Percentiles rank a stretch among this genome's conserved stretches.
Conservation (phyloP, 2,329 filamentous ascomycete genomes). For the Fusarium cicatricum region DNA sequence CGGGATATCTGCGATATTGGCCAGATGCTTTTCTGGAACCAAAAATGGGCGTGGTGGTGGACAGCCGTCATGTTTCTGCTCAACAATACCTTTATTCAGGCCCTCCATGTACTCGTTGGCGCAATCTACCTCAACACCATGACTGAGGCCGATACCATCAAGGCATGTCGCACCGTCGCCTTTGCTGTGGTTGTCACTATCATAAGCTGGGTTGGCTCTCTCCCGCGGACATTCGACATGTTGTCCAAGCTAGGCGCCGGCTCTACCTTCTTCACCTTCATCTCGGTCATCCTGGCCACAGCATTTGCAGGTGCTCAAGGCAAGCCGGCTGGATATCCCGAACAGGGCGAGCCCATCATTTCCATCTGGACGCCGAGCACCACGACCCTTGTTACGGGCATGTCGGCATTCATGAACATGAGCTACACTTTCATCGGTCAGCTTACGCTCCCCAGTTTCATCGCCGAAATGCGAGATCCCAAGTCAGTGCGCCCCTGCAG, state of each 20-base stretch:
- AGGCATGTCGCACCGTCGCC: conserved; percentile 76
- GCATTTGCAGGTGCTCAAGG: conserved; percentile 80
- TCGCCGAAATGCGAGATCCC: conserved; percentile 85
- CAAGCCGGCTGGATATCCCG: conserved; percentile 73
- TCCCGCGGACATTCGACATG: conserved; percentile 84
- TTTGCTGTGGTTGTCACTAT: conserved; percentile 78
- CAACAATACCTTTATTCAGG: conserved; percentile 92
- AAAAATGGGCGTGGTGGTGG: conserved; percentile 72
- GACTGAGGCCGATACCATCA: conserved; percentile 68
- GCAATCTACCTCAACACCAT: conserved; percentile 92
- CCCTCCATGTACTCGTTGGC: conserved; percentile 81
- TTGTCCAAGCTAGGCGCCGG: conserved; percentile 79
- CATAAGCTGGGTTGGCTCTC: conserved; percentile 78
- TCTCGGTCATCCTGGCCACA: conserved; percentile 85
- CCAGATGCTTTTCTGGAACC: conserved; percentile 88
- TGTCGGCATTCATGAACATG: conserved; percentile 93
- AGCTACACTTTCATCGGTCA: conserved; percentile 96
- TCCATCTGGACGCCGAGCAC: conserved; percentile 70
- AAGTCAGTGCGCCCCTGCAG: conserved; percentile 41
- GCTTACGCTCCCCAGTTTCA: conserved; percentile 92
- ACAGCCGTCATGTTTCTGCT: conserved; percentile 87
- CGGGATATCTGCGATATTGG: conserved; percentile 93
- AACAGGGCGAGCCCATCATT: conserved; percentile 69
- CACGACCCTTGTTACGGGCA: conserved; percentile 80
- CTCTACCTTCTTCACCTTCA: conserved; percentile 86